Evolutionary conservation across 768 basidiomycete species (phyloP).

Genomic region (Cystofilobasidium capitatum): DNA sequence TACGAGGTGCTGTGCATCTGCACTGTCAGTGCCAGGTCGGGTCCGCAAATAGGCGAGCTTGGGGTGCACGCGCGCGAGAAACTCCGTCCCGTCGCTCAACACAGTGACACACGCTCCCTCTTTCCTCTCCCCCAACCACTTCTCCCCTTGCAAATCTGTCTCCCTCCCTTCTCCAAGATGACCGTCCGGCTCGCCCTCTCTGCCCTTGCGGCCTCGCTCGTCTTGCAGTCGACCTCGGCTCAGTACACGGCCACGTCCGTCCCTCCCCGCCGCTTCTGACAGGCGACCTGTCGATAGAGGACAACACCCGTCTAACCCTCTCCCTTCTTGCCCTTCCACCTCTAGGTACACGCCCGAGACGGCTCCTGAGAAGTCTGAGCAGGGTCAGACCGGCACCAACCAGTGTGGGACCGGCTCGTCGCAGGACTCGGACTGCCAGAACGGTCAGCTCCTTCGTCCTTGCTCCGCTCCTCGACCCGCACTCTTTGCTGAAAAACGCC

Average conservation of each 20-base stretch:
- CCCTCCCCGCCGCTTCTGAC: not conserved
- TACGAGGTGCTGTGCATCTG: no score
- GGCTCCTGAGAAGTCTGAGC: slow-evolving; percentile 8
- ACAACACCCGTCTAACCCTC: not conserved
- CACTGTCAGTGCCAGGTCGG: no score
- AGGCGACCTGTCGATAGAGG: no score
- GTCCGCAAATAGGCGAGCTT: no score
- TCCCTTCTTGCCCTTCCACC: not conserved
- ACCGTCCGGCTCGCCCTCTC: not conserved
- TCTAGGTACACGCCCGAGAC: slow-evolving; percentile 13
- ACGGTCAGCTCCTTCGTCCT: not conserved
- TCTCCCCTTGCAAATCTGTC: no score
- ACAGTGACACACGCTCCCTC: no score
- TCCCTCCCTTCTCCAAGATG: no score
- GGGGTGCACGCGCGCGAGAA: no score
- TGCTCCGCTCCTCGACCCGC: no score
- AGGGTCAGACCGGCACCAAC: slow-evolving; percentile 24
- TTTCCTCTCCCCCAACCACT: no score
- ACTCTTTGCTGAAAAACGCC: not conserved
- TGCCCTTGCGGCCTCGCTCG: not conserved
- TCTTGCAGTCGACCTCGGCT: not conserved
- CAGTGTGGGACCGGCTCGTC: slow-evolving; percentile 10
- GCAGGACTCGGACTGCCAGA: slow-evolving; percentile 18
- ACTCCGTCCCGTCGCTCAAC: no score
- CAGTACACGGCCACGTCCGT: slow-evolving; percentile 21